phyloP scores from a whole-genome alignment of 495 filamentous ascomycete genomes.

The Neurospora hispaniola region DNA sequence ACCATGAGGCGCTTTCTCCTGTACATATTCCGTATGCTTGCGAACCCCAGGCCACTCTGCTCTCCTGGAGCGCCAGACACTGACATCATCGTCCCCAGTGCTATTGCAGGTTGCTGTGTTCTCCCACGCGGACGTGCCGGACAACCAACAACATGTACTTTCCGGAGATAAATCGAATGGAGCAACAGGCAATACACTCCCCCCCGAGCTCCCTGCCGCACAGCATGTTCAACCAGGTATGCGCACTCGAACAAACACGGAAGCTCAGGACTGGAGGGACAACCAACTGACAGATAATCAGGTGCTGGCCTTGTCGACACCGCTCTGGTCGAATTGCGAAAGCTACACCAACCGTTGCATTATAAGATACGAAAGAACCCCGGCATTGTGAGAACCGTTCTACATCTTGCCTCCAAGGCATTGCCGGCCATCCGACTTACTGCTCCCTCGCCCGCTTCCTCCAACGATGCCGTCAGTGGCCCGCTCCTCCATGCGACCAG shows the following conservation, averaged over 20 bases:
- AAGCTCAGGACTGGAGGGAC: not conserved
- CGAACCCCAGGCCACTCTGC: not conserved
- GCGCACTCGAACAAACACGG: not conserved
- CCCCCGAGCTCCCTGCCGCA: slow-evolving; percentile 19
- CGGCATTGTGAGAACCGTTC: slow-evolving; percentile 27
- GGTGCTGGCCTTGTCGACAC: slow-evolving; percentile 36
- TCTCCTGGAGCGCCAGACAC: slow-evolving; percentile 6
- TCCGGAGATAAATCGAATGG: slow-evolving; percentile 12
- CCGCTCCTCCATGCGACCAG: slow-evolving; percentile 52
- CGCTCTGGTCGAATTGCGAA: slow-evolving; percentile 32
- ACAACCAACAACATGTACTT: slow-evolving; percentile 26
- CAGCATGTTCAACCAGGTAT: slow-evolving; percentile 21
- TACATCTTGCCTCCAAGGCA: slow-evolving; percentile 28
- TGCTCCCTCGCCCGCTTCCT: slow-evolving; percentile 25
- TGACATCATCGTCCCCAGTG: slow-evolving; percentile 22
- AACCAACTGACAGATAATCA: slow-evolving; percentile 12
- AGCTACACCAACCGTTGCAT: slow-evolving; percentile 27
- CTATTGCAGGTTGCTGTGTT: slow-evolving; percentile 34
- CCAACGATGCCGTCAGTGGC: slow-evolving; percentile 19
- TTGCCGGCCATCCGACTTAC: slow-evolving; percentile 33
- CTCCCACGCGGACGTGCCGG: slow-evolving; percentile 21
- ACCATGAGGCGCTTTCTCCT: slow-evolving; percentile 32
- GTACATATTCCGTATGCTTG: slow-evolving; percentile 32
- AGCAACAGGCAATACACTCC: slow-evolving; percentile 15
- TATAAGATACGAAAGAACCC: slow-evolving; percentile 26